Evolutionary conservation across 345 rosid species (phyloP), one percentile per base, ranked within the genome.

Genomic region (Eucalyptus leucophloia): DNA sequence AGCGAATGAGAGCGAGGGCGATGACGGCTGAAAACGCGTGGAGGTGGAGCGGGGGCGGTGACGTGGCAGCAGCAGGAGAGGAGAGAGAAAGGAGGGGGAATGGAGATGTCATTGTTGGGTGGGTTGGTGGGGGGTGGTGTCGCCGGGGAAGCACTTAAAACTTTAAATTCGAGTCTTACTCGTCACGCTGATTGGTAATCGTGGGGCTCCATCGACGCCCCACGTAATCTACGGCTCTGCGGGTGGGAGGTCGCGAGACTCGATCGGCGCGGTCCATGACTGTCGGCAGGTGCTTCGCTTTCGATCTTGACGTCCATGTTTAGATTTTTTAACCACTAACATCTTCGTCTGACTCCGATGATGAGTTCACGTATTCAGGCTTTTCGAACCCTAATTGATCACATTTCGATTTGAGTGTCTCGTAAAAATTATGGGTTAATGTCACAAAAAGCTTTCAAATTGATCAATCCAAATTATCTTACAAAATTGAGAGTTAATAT

Each of bases 291-390:
- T 6, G 69, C 69, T 30, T 13, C 9, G 8, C 7, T 30, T 13
- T 62, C 34, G 9, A 62, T 30, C 17, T 62, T 18, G 34, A 28
- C 2, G 0, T 5, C 0, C 9, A 30, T 6, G 18, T 30, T 28
- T 2, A 6, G 5, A 30, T 62, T 7, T 28, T 13, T 7, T 12
- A 28, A 7, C 17, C 0, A 14, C 17, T 5, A 1, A 1, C 1
- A 62, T 62, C 18, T 30, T 30, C 2, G 0, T 6, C 4, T 0
- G 8, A 3, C 32, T 28, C 2, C 2, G 4, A 5, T 0, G 7
- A 3, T 6, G 34, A 1, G 8, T 6, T 30, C 1, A 9, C 17
- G 0, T 62, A 3, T 62, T 60, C 0, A 28, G 34, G 0, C 18
- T 28, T 12, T 12, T 12, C 18, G 4, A 60, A 60, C 69, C 4